These are phyloP conservation scores for Calcarisporium arbuscula DNA, from an alignment of 2,329 filamentous ascomycete species.

Conservation along the genomic window DNA sequence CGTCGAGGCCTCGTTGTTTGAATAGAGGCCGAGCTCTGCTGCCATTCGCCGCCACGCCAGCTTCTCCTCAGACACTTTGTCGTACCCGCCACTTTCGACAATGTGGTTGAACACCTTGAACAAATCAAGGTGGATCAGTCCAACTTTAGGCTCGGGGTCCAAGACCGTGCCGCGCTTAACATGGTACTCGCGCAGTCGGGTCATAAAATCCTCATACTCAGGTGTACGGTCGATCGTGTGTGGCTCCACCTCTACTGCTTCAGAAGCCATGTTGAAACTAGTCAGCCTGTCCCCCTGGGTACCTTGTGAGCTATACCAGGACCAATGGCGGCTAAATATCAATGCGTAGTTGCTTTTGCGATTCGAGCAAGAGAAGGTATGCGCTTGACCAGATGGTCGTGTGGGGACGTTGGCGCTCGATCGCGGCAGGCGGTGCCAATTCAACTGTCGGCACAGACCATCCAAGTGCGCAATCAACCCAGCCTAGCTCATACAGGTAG, in stretches of 20 bases:
- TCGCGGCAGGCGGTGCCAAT: too few species aligned
- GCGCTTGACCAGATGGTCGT: too few species aligned
- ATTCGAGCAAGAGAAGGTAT: too few species aligned
- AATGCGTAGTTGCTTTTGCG: too few species aligned
- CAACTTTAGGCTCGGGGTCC: slow-evolving; percentile 76
- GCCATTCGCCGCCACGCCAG: slow-evolving; percentile 79
- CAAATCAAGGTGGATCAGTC: slow-evolving; percentile 68
- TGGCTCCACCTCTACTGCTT: slow-evolving; percentile 24
- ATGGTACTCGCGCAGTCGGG: slow-evolving; percentile 66
- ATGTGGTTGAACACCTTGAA: slow-evolving; percentile 74
- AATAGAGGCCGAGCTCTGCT: slow-evolving; percentile 67
- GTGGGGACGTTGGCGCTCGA: too few species aligned
- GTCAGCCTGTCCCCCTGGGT: slow-evolving; percentile 19
- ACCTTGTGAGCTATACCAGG: too few species aligned
- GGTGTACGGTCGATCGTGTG: slow-evolving; percentile 52
- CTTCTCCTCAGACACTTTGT: slow-evolving; percentile 76
- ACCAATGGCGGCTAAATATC: too few species aligned
- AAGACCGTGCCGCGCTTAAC: slow-evolving; percentile 71
- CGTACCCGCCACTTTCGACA: slow-evolving; percentile 73
- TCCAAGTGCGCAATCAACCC: too few species aligned
- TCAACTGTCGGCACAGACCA: too few species aligned
- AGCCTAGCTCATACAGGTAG: too few species aligned
- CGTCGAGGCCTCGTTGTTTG: slow-evolving; percentile 70
- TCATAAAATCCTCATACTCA: slow-evolving; percentile 76
- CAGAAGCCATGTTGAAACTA: not conserved